Conservation (phyloP, 176 grass and related monocot genomes). For the Hsuehochloa calcarea region DNA sequence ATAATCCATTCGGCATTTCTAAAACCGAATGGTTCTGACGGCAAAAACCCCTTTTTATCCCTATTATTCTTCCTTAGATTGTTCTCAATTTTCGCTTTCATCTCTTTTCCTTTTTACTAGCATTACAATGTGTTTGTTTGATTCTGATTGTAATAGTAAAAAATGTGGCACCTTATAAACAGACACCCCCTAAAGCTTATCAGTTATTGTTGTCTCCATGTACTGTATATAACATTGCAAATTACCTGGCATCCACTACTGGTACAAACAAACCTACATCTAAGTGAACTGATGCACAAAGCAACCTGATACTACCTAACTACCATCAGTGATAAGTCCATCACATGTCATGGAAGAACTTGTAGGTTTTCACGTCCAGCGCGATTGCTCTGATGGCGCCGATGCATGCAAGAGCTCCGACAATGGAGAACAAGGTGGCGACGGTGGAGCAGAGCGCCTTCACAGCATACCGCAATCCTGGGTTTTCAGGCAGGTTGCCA, state of each 20-base stretch:
- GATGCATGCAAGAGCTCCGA: slow-evolving; percentile 58
- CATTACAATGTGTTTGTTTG: neutral
- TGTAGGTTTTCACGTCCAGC: slow-evolving; percentile 57
- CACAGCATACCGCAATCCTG: neutral
- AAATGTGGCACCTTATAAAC: too few relatives aligned
- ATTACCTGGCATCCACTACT: neutral
- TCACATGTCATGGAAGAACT: slow-evolving; percentile 82
- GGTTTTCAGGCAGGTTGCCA: slow-evolving; percentile 37
- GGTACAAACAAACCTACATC: neutral
- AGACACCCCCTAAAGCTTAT: neutral
- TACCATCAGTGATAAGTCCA: slow-evolving; percentile 32
- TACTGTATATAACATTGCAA: neutral
- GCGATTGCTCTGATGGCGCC: slow-evolving; percentile 65
- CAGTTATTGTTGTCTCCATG: neutral
- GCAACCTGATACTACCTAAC: neutral
- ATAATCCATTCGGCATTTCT: too few relatives aligned
- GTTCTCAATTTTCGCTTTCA: too few relatives aligned
- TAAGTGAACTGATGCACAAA: neutral
- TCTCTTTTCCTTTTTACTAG: too few relatives aligned
- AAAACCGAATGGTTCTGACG: too few relatives aligned
- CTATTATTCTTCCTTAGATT: too few relatives aligned
- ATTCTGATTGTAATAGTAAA: neutral
- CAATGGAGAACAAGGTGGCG: slow-evolving; percentile 42
- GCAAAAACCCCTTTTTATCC: too few relatives aligned
- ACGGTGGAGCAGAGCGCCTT: slow-evolving; percentile 33